Percentiles rank a stretch among this genome's conserved stretches.
Evolutionary conservation across 2,329 filamentous ascomycete species (phyloP).

Genomic region (Fusarium sp.): DNA sequence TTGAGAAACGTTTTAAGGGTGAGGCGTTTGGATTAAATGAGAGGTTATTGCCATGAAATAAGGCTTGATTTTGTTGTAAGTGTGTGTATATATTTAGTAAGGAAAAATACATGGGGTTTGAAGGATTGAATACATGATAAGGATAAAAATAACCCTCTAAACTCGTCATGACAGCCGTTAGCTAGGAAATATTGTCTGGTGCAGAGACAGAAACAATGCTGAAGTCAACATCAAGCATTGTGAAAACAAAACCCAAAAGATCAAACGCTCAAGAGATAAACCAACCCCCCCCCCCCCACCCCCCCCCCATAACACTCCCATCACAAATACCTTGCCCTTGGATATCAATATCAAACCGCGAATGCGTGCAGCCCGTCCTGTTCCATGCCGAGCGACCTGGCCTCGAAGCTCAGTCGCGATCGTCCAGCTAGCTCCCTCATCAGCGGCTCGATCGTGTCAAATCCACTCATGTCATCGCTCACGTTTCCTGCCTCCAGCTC

Average conservation of each 20-base stretch:
- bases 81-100: neutral
- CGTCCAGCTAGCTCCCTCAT: constrained; percentile 57
- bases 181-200: constrained; percentile 33
- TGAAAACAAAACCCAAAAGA: constrained; percentile 3
- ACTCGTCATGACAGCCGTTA: constrained; percentile 37
- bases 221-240: constrained; percentile 1
- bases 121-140: neutral
- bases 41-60: neutral
- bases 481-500: constrained; percentile 41
- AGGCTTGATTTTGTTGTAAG: neutral
- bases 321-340: neutral
- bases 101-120: neutral
- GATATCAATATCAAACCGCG: constrained; percentile 12
- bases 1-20: neutral
- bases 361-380: constrained; percentile 36
- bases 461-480: constrained; percentile 49
- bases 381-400: constrained; percentile 39
- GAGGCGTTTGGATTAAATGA: neutral
- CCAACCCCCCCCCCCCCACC: neutral
- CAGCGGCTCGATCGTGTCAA: constrained; percentile 58
- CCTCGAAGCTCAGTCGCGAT: constrained; percentile 44
- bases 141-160: constrained; percentile 6
- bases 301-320: neutral
- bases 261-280: constrained; percentile 24
- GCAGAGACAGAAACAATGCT: constrained; percentile 27